Evolutionary conservation across 192 early-diverging fungal species (phyloP), one percentile per base, ranked within the genome.

Genomic region (Cetraspora pellucida): DNA sequence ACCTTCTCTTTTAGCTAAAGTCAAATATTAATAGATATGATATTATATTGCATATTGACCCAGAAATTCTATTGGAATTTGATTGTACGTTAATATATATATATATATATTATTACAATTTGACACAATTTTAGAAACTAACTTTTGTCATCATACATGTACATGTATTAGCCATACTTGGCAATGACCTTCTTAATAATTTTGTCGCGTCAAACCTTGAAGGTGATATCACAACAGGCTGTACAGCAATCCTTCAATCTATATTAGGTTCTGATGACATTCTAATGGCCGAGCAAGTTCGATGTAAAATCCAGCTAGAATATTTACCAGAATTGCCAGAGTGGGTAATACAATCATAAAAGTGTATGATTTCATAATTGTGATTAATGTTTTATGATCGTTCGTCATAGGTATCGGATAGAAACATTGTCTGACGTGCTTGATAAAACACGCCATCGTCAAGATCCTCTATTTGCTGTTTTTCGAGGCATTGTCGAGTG

Each of bases 231-330:
- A 69, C 66, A n/a, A n/a, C 28, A 10, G 44, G 31, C 23, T 69
- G 44, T 25, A 16, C 46, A 17, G 13, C 44, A 43, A 70, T 81
- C 27, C 21, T 81, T 27, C 82, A 83, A n/a, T 45, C 71, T n/a
- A 68, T 78, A 25, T 46, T 81, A 16, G 75, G 71, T 0, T 59
- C 65, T 0, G 65, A 79, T 13, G 61, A 67, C 5, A 23, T 66
- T 1, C 65, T 81, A 10, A n/a, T 83, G 5, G 31, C 74, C 0
- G 79, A 83, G 37, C 79, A 81, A 55, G 79, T 83, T 16, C 69
- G 77, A 10, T n/a, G 78, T 5, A 30, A 57, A 6, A 23, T 83
- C 23, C 68, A 75, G 0, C 9, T 83, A 28, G 43, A 52, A 44
- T 77, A 78, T 19, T 49, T 83, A 16, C 9, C 19, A 46, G 55